Conservation (phyloP, 1,139 yeast genomes). For the Candida labiduridarum region DNA sequence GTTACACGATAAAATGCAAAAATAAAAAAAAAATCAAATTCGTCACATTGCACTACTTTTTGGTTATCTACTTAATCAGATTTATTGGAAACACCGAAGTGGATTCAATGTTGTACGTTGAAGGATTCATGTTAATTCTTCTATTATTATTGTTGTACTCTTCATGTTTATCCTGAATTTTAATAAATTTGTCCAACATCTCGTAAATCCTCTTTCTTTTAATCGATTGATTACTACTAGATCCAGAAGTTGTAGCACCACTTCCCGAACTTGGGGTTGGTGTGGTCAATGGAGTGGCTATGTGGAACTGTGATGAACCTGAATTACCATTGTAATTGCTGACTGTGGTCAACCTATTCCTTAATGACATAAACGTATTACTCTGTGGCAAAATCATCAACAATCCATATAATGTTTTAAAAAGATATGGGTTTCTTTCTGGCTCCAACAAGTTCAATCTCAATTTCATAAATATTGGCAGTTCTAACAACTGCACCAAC, state of each 20-base stretch:
- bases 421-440: constrained; percentile 75
- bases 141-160: constrained; percentile 8
- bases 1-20: constrained; percentile 6
- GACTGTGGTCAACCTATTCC: constrained; percentile 57
- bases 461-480: constrained; percentile 88
- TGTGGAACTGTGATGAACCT: constrained; percentile 5
- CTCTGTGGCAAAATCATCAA: constrained; percentile 96
- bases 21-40: background rate
- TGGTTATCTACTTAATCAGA: constrained; percentile 1
- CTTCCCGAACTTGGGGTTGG: constrained; percentile 24
- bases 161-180: constrained; percentile 61
- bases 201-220: constrained; percentile 51
- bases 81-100: constrained; percentile 2
- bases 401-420: constrained; percentile 88
- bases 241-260: constrained; percentile 10
- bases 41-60: background rate
- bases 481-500: constrained; percentile 71
- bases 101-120: constrained; percentile 1
- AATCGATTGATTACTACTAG: constrained; percentile 32
- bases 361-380: constrained; percentile 81
- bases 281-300: constrained; percentile 20
- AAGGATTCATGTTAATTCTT: constrained; percentile 3
- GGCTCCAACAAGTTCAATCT: constrained; percentile 89
- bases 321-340: constrained; percentile 13
- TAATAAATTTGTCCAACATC: constrained; percentile 61